Evolutionary conservation across 352 stramenopile species (phyloP).

Genomic region (Pythium phragmiticola): DNA sequence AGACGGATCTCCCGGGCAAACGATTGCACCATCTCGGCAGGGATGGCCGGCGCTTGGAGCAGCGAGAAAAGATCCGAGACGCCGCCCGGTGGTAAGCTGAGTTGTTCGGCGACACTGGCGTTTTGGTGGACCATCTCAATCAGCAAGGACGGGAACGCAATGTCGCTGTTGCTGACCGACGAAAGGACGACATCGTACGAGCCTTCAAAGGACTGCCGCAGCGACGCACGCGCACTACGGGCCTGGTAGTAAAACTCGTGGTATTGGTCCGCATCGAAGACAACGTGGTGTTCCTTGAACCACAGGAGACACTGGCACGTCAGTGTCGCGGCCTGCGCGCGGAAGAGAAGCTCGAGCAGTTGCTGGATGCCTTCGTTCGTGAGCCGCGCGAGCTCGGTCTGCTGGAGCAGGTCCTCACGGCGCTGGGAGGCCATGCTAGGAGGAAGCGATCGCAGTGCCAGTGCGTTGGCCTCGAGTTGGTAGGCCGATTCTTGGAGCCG

Average conservation of each 20-base stretch:
- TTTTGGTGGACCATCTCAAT: conserved; percentile 82
- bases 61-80: conserved; percentile 47
- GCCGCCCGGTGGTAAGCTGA: conserved; percentile 30
- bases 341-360: conserved; percentile 65
- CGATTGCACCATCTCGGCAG: conserved; percentile 56
- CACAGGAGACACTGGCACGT: conserved; percentile 67
- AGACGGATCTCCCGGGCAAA: conserved; percentile 65
- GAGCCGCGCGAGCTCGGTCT: conserved; percentile 68
- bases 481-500: conserved; percentile 62
- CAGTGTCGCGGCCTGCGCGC: conserved; percentile 53
- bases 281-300: conserved; percentile 57
- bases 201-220: conserved; percentile 67
- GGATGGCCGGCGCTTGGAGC: conserved; percentile 40
- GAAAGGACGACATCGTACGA: conserved; percentile 58
- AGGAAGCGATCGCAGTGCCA: conserved; percentile 6
- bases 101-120: conserved; percentile 43
- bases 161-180: conserved; percentile 44
- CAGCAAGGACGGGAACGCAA: conserved; percentile 54
- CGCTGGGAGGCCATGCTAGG: conserved; percentile 3
- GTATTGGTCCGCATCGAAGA: conserved; percentile 44
- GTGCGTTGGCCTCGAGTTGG: conserved; percentile 42
- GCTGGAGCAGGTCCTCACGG: conserved; percentile 35
- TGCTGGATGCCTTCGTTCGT: conserved; percentile 64
- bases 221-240: conserved; percentile 44
- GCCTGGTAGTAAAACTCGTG: conserved; percentile 71